Conservation (phyloP, 306 rosid species). For the Erythrophleum fordii region DNA sequence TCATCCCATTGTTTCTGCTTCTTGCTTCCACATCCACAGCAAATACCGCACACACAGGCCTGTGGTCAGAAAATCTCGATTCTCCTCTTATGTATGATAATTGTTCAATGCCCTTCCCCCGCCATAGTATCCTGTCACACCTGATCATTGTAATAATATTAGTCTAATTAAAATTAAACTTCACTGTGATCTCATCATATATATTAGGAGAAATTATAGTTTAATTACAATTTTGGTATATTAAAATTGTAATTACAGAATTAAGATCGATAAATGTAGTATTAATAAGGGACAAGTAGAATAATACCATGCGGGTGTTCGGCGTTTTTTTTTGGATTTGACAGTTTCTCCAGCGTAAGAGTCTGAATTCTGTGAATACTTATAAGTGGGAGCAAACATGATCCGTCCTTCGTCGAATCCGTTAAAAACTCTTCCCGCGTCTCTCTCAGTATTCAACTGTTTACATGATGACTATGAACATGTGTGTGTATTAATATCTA, state of each 20-base stretch:
- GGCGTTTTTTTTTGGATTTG: slow-evolving; percentile 61
- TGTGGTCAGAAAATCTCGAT: slow-evolving; percentile 84
- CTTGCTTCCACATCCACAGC: slow-evolving; percentile 69
- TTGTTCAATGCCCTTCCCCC: slow-evolving; percentile 63
- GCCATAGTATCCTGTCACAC: slow-evolving; percentile 70
- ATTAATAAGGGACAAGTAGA: not conserved
- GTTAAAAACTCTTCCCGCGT: slow-evolving; percentile 57
- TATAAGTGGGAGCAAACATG: slow-evolving; percentile 65
- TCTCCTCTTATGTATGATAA: slow-evolving; percentile 74
- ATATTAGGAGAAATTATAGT: too few relatives aligned
- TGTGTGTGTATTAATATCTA: not conserved
- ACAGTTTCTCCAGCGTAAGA: slow-evolving; percentile 42
- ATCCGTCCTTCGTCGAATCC: slow-evolving; percentile 65
- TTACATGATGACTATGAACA: not conserved
- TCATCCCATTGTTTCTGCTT: slow-evolving; percentile 43
- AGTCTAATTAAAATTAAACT: too few relatives aligned
- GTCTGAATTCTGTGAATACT: slow-evolving; percentile 66
- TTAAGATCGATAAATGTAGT: too few relatives aligned
- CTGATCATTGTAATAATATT: slow-evolving; percentile 31
- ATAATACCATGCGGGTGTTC: slow-evolving; percentile 63
- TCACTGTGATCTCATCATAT: too few relatives aligned
- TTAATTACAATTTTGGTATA: too few relatives aligned
- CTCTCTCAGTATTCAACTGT: slow-evolving; percentile 66
- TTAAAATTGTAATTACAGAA: too few relatives aligned
- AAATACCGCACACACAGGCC: slow-evolving; percentile 81